A percentile compares a stretch with the other conserved stretches of the same genome.
These are phyloP conservation scores for Diutina pseudorugosa DNA, from an alignment of 1,139 yeast genomes.

Conservation along the genomic window DNA sequence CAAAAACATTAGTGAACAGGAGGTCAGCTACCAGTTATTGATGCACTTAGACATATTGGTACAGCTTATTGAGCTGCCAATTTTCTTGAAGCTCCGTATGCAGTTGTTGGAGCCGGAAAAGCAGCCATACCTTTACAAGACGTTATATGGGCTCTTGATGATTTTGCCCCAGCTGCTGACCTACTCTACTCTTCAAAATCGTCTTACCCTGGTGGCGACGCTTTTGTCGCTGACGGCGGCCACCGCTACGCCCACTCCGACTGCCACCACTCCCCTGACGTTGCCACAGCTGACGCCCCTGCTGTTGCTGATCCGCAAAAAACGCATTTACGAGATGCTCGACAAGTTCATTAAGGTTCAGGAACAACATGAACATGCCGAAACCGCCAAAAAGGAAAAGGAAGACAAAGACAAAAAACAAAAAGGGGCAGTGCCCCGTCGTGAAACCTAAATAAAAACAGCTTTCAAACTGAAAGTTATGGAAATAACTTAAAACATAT, in stretches of 20 bases:
- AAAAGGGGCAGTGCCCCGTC: neutral
- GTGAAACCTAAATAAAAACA: neutral
- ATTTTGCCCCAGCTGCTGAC: conserved; percentile 93
- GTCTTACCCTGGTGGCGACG: conserved; percentile 18
- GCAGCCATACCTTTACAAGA: conserved; percentile 73
- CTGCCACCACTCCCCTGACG: conserved; percentile 5
- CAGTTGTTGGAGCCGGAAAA: conserved; percentile 81
- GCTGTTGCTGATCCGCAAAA: conserved; percentile 18
- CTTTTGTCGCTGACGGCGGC: neutral
- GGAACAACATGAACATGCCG: conserved; percentile 12
- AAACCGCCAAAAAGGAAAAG: neutral
- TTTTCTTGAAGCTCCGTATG: conserved; percentile 74
- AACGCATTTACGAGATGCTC: conserved; percentile 40
- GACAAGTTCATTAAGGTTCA: conserved; percentile 53
- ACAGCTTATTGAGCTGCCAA: conserved; percentile 71
- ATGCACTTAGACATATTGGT: conserved; percentile 74
- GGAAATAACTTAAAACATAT: too few relatives aligned
- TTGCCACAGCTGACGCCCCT: conserved; percentile 15
- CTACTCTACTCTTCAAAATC: conserved; percentile 63
- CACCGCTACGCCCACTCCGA: neutral
- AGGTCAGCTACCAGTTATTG: conserved; percentile 56
- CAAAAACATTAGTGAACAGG: conserved; percentile 63
- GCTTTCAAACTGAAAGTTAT: too few relatives aligned
- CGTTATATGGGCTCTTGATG: conserved; percentile 89
- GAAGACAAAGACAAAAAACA: neutral